A percentile compares a stretch with the other conserved stretches of the same genome.
phyloP scores from a whole-genome alignment of 331 rosid genomes.

The Malus hybrid region DNA sequence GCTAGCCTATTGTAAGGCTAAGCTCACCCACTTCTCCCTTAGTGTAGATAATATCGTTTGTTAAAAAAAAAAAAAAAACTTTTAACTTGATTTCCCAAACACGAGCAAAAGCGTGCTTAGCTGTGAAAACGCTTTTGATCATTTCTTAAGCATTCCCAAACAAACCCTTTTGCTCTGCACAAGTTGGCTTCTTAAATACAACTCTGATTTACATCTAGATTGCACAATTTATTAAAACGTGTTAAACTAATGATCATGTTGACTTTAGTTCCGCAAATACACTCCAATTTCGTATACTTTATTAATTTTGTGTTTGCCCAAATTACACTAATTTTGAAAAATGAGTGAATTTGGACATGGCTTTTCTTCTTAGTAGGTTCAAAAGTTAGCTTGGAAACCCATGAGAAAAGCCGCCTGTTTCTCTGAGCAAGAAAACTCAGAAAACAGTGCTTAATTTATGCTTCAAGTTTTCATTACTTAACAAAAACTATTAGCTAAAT shows the following conservation, averaged over 20 bases:
- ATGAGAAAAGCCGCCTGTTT: background rate
- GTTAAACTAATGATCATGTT: background rate
- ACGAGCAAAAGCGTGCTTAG: too few species aligned
- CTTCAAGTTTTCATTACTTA: conserved; percentile 19
- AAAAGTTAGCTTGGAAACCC: background rate
- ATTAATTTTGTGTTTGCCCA: background rate
- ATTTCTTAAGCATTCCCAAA: background rate
- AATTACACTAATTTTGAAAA: background rate
- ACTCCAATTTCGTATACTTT: background rate
- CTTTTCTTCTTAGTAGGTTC: background rate
- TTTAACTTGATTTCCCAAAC: too few species aligned
- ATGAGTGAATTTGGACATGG: background rate
- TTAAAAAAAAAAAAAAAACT: too few species aligned
- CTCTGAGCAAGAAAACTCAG: background rate
- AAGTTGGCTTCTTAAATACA: background rate
- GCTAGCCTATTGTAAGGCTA: too few species aligned
- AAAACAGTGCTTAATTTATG: background rate
- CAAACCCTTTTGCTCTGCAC: background rate
- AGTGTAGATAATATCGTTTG: too few species aligned
- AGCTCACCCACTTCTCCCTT: too few species aligned
- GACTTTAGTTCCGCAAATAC: background rate
- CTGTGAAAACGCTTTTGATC: background rate
- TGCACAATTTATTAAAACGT: background rate
- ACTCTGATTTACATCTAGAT: too few species aligned
- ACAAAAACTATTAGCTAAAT: background rate